Percentiles rank a stretch among this genome's conserved stretches.
Evolutionary conservation across 2,329 filamentous ascomycete genomes (phyloP).

Genomic region (Cadophora sp.): DNA sequence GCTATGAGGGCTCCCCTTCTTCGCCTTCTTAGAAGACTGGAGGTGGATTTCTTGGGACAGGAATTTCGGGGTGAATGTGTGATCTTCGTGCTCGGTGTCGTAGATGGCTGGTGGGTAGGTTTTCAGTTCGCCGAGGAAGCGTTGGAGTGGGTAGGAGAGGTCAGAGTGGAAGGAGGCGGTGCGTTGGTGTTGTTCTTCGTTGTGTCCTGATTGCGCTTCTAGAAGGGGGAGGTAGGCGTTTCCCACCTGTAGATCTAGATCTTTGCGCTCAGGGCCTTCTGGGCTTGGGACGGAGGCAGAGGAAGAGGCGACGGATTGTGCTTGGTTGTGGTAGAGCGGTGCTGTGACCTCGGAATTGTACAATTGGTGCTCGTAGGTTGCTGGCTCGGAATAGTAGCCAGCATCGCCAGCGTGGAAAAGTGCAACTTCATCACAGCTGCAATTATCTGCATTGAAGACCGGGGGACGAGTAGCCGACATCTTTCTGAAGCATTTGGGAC

Average conservation of each 20-base stretch:
- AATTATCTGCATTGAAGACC: slow-evolving; percentile 38
- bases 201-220: slow-evolving; percentile 19
- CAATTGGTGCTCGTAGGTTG: slow-evolving; percentile 13
- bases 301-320: slow-evolving; percentile 28
- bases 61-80: not conserved
- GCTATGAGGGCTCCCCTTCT: slow-evolving; percentile 28
- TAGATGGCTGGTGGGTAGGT: not conserved
- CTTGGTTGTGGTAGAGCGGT: slow-evolving; percentile 18
- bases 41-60: slow-evolving; percentile 18
- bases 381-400: not conserved
- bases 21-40: slow-evolving; percentile 19
- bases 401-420: slow-evolving; percentile 13
- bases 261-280: slow-evolving; percentile 34
- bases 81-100: slow-evolving; percentile 1
- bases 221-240: slow-evolving; percentile 29
- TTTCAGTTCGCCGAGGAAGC: slow-evolving; percentile 28
- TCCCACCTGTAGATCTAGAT: slow-evolving; percentile 28
- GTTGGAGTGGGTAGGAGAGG: slow-evolving; percentile 30
- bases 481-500: slow-evolving; percentile 33
- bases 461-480: slow-evolving; percentile 38
- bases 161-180: slow-evolving; percentile 26
- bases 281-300: slow-evolving; percentile 21
- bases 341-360: slow-evolving; percentile 15
- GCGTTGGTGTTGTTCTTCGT: slow-evolving; percentile 28
- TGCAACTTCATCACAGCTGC: slow-evolving; percentile 35